phyloP scores from a whole-genome alignment of 2,329 filamentous ascomycete genomes.

The Exserohilum rostratum region DNA sequence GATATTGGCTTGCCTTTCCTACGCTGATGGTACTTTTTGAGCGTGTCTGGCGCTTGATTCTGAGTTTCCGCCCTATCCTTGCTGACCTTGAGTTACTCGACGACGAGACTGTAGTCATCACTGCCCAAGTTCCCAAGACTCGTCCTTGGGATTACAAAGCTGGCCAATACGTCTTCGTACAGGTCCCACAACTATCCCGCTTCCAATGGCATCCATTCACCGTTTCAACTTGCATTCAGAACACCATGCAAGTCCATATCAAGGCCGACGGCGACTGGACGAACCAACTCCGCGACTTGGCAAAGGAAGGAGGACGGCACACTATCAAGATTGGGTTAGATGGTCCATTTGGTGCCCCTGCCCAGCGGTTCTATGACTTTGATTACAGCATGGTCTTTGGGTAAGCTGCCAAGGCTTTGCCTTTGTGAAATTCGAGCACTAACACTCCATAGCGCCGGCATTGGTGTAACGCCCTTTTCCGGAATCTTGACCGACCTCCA shows the following conservation, averaged over 20 bases:
- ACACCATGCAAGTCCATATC: constrained; percentile 62
- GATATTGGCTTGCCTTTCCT: constrained; percentile 62
- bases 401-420: constrained; percentile 8
- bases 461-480: constrained; percentile 64
- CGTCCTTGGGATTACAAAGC: constrained; percentile 61
- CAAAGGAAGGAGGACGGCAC: constrained; percentile 42
- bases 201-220: constrained; percentile 68
- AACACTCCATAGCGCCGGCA: constrained; percentile 52
- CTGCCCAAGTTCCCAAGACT: constrained; percentile 55
- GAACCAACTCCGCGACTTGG: constrained; percentile 52
- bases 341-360: constrained; percentile 64
- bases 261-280: constrained; percentile 67
- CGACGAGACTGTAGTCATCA: constrained; percentile 60
- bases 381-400: constrained; percentile 62
- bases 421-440: neutral
- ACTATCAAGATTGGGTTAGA: constrained; percentile 61
- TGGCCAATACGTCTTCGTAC: constrained; percentile 64
- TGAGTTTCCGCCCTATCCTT: constrained; percentile 57
- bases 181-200: constrained; percentile 59
- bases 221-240: constrained; percentile 61
- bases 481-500: constrained; percentile 63
- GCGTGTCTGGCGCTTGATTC: constrained; percentile 52
- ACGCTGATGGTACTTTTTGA: constrained; percentile 59
- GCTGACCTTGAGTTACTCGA: constrained; percentile 59
- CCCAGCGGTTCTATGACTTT: constrained; percentile 65